Percentiles rank a stretch among this genome's conserved stretches.
Evolutionary conservation across 2,329 filamentous ascomycete genomes (phyloP).

Genomic region (Microcyclosporella mali): DNA sequence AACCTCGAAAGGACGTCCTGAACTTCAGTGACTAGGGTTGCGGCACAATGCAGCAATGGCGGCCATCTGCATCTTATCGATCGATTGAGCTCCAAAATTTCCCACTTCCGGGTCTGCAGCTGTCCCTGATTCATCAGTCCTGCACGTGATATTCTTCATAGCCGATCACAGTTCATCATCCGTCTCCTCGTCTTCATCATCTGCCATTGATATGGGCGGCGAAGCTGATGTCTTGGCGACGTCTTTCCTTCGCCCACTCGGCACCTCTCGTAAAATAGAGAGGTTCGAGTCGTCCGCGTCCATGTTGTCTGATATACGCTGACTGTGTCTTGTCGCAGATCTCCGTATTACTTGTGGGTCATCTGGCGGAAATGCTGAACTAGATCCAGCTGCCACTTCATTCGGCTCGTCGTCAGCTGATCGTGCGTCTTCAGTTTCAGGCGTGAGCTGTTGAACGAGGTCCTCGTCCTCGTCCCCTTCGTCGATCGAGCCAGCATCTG

Average conservation of each 20-base stretch:
- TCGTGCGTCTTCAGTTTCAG: constrained; percentile 14
- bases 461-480: constrained; percentile 22
- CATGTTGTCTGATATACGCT: constrained; percentile 2
- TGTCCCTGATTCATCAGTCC: no score
- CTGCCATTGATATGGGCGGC: constrained; percentile 7
- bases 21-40: no score
- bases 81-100: no score
- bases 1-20: no score
- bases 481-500: constrained; percentile 20
- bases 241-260: constrained; percentile 10
- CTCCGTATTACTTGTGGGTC: constrained; percentile 5
- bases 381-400: background rate
- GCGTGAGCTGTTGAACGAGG: constrained; percentile 8
- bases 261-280: constrained; percentile 20
- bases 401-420: background rate
- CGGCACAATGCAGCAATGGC: no score
- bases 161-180: constrained; percentile 29
- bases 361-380: background rate
- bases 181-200: constrained; percentile 28
- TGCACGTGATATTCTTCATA: background rate
- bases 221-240: constrained; percentile 10
- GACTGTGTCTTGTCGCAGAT: background rate
- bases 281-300: constrained; percentile 11
- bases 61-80: no score
- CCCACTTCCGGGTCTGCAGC: no score